Conservation (phyloP, 331 rosid genomes). For the Quercus tomentella region DNA sequence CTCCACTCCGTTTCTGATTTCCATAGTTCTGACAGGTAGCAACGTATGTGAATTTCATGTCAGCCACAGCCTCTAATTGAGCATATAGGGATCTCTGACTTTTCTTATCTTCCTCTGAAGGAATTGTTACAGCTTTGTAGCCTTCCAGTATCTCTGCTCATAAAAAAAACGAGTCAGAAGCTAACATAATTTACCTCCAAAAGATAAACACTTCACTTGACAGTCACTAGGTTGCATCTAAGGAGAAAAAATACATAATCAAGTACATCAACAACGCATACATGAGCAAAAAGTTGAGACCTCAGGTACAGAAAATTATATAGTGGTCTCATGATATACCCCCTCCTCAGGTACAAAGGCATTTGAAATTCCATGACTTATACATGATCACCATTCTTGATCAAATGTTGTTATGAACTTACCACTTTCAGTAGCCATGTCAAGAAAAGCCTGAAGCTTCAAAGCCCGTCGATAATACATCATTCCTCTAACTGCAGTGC, state of each 20-base stretch:
- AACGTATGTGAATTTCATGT: slow-evolving; percentile 91
- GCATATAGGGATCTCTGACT: slow-evolving; percentile 88
- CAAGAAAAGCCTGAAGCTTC: slow-evolving; percentile 98
- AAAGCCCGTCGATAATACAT: slow-evolving; percentile 95
- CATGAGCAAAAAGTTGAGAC: too few species aligned
- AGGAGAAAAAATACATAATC: too few species aligned
- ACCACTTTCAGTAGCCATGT: slow-evolving; percentile 89
- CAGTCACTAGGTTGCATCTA: not conserved
- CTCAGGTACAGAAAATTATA: too few species aligned
- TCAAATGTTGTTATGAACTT: slow-evolving; percentile 2
- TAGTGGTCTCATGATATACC: too few species aligned
- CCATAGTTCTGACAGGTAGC: slow-evolving; percentile 99
- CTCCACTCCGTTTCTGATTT: slow-evolving; percentile 91
- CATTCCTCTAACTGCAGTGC: slow-evolving; percentile 85
- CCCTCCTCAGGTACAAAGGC: not conserved
- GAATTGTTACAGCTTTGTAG: slow-evolving; percentile 78
- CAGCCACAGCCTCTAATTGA: slow-evolving; percentile 84
- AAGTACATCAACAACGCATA: too few species aligned
- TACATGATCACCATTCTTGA: not conserved
- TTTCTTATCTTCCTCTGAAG: slow-evolving; percentile 75
- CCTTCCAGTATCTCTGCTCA: slow-evolving; percentile 86
- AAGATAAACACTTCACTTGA: not conserved
- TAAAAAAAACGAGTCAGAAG: slow-evolving; percentile 12
- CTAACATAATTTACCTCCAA: slow-evolving; percentile 10
- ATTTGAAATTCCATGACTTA: not conserved